Conservation (phyloP, 164 flowering plant genomes). For the Kingdonia uniflora region DNA sequence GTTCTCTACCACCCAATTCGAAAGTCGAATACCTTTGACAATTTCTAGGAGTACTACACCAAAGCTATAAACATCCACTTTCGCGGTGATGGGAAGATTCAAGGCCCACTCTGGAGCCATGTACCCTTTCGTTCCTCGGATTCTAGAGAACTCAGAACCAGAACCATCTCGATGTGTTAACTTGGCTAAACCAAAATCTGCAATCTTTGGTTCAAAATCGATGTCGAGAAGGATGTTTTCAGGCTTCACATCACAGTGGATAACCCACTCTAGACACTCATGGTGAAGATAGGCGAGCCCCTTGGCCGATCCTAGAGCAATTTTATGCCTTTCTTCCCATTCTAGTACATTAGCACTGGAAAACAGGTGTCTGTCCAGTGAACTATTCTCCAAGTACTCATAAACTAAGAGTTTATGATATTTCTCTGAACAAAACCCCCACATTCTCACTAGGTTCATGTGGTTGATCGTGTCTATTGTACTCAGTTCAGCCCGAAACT, state of each 20-base stretch:
- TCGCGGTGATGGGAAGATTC: conserved; percentile 14
- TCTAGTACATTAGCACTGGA: conserved; percentile 1
- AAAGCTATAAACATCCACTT: conserved; percentile 17
- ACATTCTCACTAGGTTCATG: conserved; percentile 21
- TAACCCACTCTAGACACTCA: conserved; percentile 21
- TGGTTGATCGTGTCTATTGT: conserved; percentile 17
- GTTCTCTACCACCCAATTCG: conserved; percentile 5
- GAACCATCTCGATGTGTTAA: conserved; percentile 10
- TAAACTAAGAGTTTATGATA: conserved; percentile 11
- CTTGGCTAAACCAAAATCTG: conserved; percentile 18
- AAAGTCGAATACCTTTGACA: conserved; percentile 14
- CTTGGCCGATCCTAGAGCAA: conserved; percentile 14
- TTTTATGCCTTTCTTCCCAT: conserved; percentile 12
- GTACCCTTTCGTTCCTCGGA: conserved; percentile 17
- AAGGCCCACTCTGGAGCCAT: conserved; percentile 17
- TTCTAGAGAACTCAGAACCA: conserved; percentile 9
- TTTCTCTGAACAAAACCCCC: conserved; percentile 17
- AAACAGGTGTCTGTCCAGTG: conserved; percentile 15
- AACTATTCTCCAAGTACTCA: conserved; percentile 15
- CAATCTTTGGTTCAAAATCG: conserved; percentile 13
- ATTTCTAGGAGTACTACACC: conserved; percentile 16
- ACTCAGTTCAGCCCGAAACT: conserved; percentile 24
- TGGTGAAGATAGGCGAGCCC: conserved; percentile 18
- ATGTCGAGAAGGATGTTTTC: conserved; percentile 15
- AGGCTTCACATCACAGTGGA: conserved; percentile 19